phyloP scores from a whole-genome alignment of 768 basidiomycete species.

The Hemileccinum rubropunctum region DNA sequence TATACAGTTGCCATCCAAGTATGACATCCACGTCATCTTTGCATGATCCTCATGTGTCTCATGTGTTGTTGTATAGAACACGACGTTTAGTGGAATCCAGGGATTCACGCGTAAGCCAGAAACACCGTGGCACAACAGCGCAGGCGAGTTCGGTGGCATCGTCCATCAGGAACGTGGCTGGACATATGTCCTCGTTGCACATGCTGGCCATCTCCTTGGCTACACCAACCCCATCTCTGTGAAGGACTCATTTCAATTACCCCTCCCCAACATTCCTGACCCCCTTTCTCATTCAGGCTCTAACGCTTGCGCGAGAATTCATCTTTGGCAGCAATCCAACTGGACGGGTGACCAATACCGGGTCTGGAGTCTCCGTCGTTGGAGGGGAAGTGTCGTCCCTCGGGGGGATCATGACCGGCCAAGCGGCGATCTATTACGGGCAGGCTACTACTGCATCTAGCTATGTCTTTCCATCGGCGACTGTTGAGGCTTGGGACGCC shows the following conservation, averaged over 20 bases:
- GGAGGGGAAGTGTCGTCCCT: constrained; percentile 51
- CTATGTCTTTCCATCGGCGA: constrained; percentile 53
- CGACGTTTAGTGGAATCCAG: constrained; percentile 76
- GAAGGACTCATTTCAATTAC: constrained; percentile 23
- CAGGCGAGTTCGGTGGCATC: constrained; percentile 57
- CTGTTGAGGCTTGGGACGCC: constrained; percentile 53
- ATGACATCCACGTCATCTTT: background rate
- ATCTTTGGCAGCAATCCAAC: constrained; percentile 62
- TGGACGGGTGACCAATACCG: constrained; percentile 46
- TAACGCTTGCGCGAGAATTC: constrained; percentile 61
- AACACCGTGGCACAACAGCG: constrained; percentile 63
- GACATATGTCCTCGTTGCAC: constrained; percentile 39
- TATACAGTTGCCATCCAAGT: constrained; percentile 54
- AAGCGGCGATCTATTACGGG: constrained; percentile 55
- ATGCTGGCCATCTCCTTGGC: constrained; percentile 39
- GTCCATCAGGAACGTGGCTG: constrained; percentile 71
- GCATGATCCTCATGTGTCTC: background rate
- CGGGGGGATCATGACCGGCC: constrained; percentile 49
- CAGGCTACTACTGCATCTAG: constrained; percentile 45
- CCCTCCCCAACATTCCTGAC: background rate
- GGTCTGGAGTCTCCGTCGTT: constrained; percentile 32
- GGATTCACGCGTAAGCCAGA: constrained; percentile 68
- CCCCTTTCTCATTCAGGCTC: constrained; percentile 39
- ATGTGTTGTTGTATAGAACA: constrained; percentile 46
- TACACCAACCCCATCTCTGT: constrained; percentile 40